Conservation (phyloP, 371 early-diverging fungal species). For the Fennellomyces sp. region DNA sequence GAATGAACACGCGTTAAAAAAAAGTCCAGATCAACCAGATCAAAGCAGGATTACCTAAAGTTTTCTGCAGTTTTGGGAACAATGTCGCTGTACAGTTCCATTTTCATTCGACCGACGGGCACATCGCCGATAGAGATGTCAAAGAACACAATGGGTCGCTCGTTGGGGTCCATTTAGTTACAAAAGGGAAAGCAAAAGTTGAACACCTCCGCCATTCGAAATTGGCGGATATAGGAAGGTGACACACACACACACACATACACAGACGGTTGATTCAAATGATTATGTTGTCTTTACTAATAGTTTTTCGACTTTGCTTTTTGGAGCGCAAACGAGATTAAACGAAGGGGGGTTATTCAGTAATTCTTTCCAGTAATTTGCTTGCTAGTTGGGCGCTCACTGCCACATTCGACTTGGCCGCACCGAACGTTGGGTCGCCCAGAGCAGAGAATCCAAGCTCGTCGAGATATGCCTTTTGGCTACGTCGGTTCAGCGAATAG, state of each 20-base stretch:
- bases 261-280: too few species aligned
- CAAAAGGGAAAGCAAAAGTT: too few species aligned
- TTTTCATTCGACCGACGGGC: constrained; percentile 89
- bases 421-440: constrained; percentile 46
- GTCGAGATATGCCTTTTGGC: constrained; percentile 57
- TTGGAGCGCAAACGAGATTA: too few species aligned
- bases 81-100: constrained; percentile 94
- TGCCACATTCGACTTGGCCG: constrained; percentile 46
- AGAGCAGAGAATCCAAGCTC: constrained; percentile 56
- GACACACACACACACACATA: too few species aligned
- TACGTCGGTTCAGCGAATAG: constrained; percentile 38
- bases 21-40: neutral
- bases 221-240: too few species aligned
- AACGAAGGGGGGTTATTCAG: constrained; percentile 27
- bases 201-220: too few species aligned
- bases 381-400: constrained; percentile 58
- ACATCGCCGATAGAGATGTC: constrained; percentile 79
- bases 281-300: too few species aligned
- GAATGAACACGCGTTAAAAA: neutral
- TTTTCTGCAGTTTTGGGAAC: constrained; percentile 99
- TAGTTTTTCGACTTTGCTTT: too few species aligned
- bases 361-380: constrained; percentile 60
- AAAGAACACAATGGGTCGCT: constrained; percentile 73
- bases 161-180: constrained; percentile 22
- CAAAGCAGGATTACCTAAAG: constrained; percentile 68